Percentiles rank a stretch among this genome's conserved stretches.
phyloP scores from a whole-genome alignment of 148 eudicot species.

The Silene uniflora region DNA sequence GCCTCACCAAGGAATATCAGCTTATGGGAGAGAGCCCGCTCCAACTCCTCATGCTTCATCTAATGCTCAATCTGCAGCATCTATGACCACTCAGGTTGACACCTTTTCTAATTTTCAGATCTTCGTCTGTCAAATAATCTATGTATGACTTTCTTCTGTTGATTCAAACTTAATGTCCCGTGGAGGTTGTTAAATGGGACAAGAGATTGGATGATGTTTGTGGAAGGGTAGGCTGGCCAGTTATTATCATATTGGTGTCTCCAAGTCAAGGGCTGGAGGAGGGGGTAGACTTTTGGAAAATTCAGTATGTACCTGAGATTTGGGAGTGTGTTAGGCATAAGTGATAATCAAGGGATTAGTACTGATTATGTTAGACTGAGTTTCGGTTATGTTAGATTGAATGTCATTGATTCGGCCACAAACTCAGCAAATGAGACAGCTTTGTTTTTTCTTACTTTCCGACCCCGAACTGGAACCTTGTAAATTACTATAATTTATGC shows the following conservation, averaged over 20 bases:
- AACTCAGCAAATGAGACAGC: neutral
- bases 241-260: too few species aligned
- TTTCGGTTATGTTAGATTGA: neutral
- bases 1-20: conserved; percentile 75
- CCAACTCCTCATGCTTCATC: conserved; percentile 48
- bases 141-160: neutral
- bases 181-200: neutral
- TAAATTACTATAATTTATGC: too few species aligned
- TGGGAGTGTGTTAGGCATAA: neutral
- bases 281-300: neutral
- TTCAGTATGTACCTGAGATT: neutral
- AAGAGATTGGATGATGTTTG: neutral
- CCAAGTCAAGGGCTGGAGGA: neutral
- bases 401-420: neutral
- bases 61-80: conserved; percentile 51
- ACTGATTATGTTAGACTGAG: neutral
- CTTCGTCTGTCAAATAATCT: neutral
- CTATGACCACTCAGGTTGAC: conserved; percentile 70
- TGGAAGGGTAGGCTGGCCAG: too few species aligned
- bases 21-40: conserved; percentile 79
- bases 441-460: neutral
- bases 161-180: neutral
- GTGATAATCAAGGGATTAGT: neutral
- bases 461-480: neutral
- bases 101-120: neutral